Evolutionary conservation across 441 rosid species (phyloP).

Genomic region (Euphorbia schlechtendalii): DNA sequence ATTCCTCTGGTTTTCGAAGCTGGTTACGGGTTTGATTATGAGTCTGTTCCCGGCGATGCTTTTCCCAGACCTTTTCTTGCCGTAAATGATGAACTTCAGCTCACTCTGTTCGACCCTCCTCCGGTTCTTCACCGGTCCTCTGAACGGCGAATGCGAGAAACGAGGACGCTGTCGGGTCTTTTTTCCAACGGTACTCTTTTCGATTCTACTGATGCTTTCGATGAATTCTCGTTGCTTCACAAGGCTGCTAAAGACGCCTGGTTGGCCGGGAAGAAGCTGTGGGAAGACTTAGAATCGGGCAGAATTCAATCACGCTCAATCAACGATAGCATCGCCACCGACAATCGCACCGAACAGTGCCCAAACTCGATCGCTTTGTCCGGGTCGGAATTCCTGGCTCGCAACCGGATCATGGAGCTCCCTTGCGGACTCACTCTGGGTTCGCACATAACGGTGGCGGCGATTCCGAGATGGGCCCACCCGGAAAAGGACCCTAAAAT

Average conservation of each 20-base stretch:
- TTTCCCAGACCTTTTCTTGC: slow-evolving; percentile 27
- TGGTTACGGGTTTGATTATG: slow-evolving; percentile 39
- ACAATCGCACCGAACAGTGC: slow-evolving; percentile 42
- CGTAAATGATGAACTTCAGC: neutral
- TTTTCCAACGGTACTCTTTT: slow-evolving; percentile 39
- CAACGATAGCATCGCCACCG: slow-evolving; percentile 13
- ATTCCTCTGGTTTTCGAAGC: slow-evolving; percentile 60
- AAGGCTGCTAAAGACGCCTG: slow-evolving; percentile 71
- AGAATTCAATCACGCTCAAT: slow-evolving; percentile 15
- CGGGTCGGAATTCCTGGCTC: slow-evolving; percentile 49
- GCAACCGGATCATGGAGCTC: slow-evolving; percentile 49
- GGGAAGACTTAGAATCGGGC: slow-evolving; percentile 62
- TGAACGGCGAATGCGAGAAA: slow-evolving; percentile 27
- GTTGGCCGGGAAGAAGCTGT: slow-evolving; percentile 58
- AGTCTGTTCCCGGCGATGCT: slow-evolving; percentile 25
- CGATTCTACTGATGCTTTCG: slow-evolving; percentile 33
- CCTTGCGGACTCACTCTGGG: slow-evolving; percentile 92
- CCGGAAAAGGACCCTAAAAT: slow-evolving; percentile 65
- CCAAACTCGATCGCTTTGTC: slow-evolving; percentile 59
- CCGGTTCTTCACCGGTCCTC: slow-evolving; percentile 29
- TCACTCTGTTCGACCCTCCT: slow-evolving; percentile 12
- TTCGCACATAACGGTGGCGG: slow-evolving; percentile 79
- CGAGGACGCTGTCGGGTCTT: slow-evolving; percentile 27
- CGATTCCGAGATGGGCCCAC: slow-evolving; percentile 69
- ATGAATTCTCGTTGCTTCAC: slow-evolving; percentile 58